A percentile compares a stretch with the other conserved stretches of the same genome.
These are phyloP conservation scores for Kuraishia floccosa DNA, from an alignment of 805 yeast species.

Conservation along the genomic window DNA sequence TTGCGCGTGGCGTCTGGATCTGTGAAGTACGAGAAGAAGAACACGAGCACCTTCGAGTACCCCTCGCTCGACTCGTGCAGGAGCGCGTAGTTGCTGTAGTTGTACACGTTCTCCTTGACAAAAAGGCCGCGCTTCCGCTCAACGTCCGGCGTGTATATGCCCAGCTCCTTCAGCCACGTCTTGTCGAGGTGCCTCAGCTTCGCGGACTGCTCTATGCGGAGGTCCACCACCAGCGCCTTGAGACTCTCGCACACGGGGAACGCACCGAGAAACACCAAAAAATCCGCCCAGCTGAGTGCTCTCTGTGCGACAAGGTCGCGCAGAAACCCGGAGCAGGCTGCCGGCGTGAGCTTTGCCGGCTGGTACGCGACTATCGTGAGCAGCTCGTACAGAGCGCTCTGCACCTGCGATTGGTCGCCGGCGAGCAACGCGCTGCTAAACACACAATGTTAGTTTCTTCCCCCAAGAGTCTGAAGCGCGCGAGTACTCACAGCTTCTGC, in stretches of 20 bases:
- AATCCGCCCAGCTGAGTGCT: not conserved
- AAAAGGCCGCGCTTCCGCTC: slow-evolving; percentile 15
- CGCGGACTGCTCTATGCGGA: slow-evolving; percentile 13
- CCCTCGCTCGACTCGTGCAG: slow-evolving; percentile 74
- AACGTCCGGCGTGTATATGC: slow-evolving; percentile 15
- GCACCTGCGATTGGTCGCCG: not conserved
- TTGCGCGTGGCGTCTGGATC: slow-evolving; percentile 28
- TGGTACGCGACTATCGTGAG: not conserved
- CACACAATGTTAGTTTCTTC: not conserved
- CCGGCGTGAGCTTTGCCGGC: slow-evolving; percentile 6
- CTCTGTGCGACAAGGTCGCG: slow-evolving; percentile 1
- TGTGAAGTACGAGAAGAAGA: slow-evolving; percentile 29
- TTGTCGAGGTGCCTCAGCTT: slow-evolving; percentile 17
- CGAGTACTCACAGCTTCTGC: not conserved
- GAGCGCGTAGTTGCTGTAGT: slow-evolving; percentile 36
- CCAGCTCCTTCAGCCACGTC: slow-evolving; percentile 11
- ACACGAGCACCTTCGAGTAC: slow-evolving; percentile 49
- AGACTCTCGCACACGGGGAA: slow-evolving; percentile 10
- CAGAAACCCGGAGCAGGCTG: slow-evolving; percentile 3
- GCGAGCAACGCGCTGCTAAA: not conserved
- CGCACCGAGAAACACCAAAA: slow-evolving; percentile 14
- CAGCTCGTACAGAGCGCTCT: slow-evolving; percentile 1
- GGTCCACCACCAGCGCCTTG: slow-evolving; percentile 10
- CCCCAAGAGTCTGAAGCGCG: not conserved
- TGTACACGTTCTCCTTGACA: slow-evolving; percentile 16